Evolutionary conservation across 768 basidiomycete genomes (phyloP), one percentile per base, ranked within the genome.

Genomic region (Pisolithus marmoratus): DNA sequence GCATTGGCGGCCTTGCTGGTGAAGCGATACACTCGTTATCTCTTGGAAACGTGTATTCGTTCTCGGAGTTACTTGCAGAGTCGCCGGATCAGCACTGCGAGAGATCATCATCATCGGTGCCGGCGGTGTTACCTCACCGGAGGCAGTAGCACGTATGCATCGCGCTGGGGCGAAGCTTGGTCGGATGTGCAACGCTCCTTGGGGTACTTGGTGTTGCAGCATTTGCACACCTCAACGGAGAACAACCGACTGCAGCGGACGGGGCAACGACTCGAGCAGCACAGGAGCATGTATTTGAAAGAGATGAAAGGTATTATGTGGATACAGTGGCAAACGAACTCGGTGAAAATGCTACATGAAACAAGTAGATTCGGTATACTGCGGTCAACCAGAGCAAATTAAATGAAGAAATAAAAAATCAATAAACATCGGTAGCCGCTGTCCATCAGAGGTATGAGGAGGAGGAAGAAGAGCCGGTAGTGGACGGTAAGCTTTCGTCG

Each of bases 1-100:
- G 69, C 2, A 60, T 83, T 4, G 90, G 89, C 7, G 92, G 89
- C 0, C 68, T 94, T 31, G 90, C 83, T 7, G 91, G 92, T 3
- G 86, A 88, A 38, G 66, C 80, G 29, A 66, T 94, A 44, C 91
- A 94, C 63, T 69, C 87, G 1, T 64, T 92, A 11, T 77, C 92
- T 20, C 73, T 94, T 26, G 91, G 91, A 54, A 93, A 86, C 61
- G 90, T 89, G 27, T 74, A 74, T 58, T 73, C 78, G 17, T 84
- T 92, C 62, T 63, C 75, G 14, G 68, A 67, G 38, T 63, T 90
- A 41, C 69, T 91, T 45, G 63, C 65, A 17, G 64, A 69, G 34
- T 72, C 72, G 24, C 50, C 58, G 46, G 73, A 74, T 53, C 64
- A 3, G 72, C 72, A 0, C 58, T 90, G 37, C 64, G 64, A 26